A percentile compares a stretch with the other conserved stretches of the same genome.
Evolutionary conservation across 192 early-diverging fungal genomes (phyloP).

Genomic region (Backusella luteola): DNA sequence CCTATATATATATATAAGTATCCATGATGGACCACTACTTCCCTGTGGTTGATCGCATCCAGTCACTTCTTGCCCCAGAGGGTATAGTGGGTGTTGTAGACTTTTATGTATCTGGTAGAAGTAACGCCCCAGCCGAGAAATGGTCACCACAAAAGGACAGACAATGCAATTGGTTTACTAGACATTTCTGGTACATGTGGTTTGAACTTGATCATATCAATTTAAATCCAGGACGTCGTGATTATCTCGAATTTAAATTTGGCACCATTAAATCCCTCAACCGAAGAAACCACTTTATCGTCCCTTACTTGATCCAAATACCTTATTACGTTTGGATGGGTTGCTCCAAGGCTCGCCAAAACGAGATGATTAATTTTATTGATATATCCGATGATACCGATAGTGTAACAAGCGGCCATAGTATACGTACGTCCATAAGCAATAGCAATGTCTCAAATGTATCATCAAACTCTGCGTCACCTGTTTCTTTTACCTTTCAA

Average conservation of each 20-base stretch:
- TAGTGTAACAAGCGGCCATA: conserved; percentile 11
- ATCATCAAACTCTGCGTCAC: background rate
- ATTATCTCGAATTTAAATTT: conserved; percentile 84
- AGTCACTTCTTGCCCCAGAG: conserved; percentile 53
- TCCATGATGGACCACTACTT: conserved; percentile 83
- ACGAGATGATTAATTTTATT: background rate
- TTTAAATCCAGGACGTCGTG: conserved; percentile 72
- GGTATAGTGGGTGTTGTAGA: conserved; percentile 79
- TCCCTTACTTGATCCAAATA: conserved; percentile 71
- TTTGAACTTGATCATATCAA: conserved; percentile 85
- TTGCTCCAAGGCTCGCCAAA: conserved; percentile 43
- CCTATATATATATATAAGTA: conserved; percentile 29
- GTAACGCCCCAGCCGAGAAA: conserved; percentile 36
- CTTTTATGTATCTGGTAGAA: conserved; percentile 70
- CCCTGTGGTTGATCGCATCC: conserved; percentile 67
- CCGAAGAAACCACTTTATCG: conserved; percentile 70
- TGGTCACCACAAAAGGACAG: conserved; percentile 55
- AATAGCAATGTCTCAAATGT: background rate
- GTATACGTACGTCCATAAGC: background rate
- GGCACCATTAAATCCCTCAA: conserved; percentile 72
- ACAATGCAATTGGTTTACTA: conserved; percentile 74
- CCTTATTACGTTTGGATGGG: conserved; percentile 90
- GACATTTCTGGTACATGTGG: conserved; percentile 88
- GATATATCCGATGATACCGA: conserved; percentile 20
- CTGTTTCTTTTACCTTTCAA: conserved; percentile 30